Percentiles rank a stretch among this genome's conserved stretches.
These are phyloP conservation scores for Pelargonium australe DNA, from an alignment of 441 rosid species.

Conservation along the genomic window DNA sequence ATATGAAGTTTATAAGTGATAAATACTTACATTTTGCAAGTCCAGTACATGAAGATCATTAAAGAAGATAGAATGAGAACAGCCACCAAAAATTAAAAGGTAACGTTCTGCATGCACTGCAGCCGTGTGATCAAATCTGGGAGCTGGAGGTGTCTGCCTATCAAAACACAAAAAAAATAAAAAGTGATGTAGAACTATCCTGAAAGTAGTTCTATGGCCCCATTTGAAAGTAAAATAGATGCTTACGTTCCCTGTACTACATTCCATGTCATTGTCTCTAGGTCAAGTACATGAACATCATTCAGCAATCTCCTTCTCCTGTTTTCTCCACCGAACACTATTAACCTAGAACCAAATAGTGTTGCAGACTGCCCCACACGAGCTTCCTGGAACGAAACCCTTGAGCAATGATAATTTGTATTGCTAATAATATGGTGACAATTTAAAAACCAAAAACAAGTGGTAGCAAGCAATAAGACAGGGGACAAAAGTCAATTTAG, in stretches of 20 bases:
- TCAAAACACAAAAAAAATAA: constrained; percentile 27
- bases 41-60: constrained; percentile 88
- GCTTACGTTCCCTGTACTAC: constrained; percentile 58
- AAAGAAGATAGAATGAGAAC: constrained; percentile 87
- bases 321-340: constrained; percentile 93
- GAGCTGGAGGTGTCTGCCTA: constrained; percentile 92
- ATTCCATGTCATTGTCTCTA: constrained; percentile 86
- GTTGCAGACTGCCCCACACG: constrained; percentile 92
- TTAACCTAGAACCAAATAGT: constrained; percentile 58
- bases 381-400: constrained; percentile 50
- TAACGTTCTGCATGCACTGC: constrained; percentile 64
- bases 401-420: constrained; percentile 6
- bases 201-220: constrained; percentile 17
- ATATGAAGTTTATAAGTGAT: not conserved
- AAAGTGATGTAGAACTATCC: constrained; percentile 28
- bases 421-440: constrained; percentile 6
- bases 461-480: not conserved
- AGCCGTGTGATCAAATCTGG: constrained; percentile 94
- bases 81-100: constrained; percentile 87
- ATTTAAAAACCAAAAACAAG: constrained; percentile 1
- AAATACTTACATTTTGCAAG: constrained; percentile 65
- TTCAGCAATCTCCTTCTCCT: constrained; percentile 65
- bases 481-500: constrained; percentile 4
- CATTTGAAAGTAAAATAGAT: constrained; percentile 18
- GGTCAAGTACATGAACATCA: constrained; percentile 69